phyloP scores from a whole-genome alignment of 1,139 yeast species.

The Lodderomyces theae region DNA sequence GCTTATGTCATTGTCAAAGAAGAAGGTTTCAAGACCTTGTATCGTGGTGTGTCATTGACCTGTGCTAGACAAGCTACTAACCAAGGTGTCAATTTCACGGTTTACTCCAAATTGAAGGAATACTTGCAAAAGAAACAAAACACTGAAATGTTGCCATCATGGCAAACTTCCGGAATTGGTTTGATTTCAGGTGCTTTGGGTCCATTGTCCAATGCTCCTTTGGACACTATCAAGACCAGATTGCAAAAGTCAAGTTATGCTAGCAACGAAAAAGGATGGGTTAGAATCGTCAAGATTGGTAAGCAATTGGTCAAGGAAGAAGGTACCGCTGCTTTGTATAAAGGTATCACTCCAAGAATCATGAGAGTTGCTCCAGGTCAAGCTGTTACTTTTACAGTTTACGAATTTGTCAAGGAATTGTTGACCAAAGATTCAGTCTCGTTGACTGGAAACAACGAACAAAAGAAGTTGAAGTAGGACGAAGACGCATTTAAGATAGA shows the following conservation, averaged over 20 bases:
- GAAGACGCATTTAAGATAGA: not conserved
- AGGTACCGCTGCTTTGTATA: slow-evolving; percentile 83
- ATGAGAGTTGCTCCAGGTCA: slow-evolving; percentile 99
- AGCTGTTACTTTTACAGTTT: slow-evolving; percentile 96
- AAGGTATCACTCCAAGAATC: slow-evolving; percentile 97
- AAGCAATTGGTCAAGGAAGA: slow-evolving; percentile 81
- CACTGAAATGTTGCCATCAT: slow-evolving; percentile 70
- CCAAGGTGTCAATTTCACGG: slow-evolving; percentile 98
- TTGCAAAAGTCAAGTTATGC: slow-evolving; percentile 86
- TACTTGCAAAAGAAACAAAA: slow-evolving; percentile 65
- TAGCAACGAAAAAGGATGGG: slow-evolving; percentile 67
- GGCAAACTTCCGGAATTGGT: slow-evolving; percentile 93
- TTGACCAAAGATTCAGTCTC: slow-evolving; percentile 41
- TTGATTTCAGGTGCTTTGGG: slow-evolving; percentile 95
- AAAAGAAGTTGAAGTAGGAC: slow-evolving; percentile 4
- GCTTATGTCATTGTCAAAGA: slow-evolving; percentile 79
- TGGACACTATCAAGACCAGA: slow-evolving; percentile 95
- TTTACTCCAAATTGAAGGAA: slow-evolving; percentile 81
- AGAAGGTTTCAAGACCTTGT: slow-evolving; percentile 86
- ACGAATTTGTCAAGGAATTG: slow-evolving; percentile 77
- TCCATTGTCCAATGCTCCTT: slow-evolving; percentile 95
- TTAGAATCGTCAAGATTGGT: slow-evolving; percentile 79
- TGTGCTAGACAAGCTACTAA: slow-evolving; percentile 98
- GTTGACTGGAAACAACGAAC: slow-evolving; percentile 1
- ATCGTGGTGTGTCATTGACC: slow-evolving; percentile 92